Base-by-base conservation (phyloP, 352 stramenopile species). In the Phytophthora vignae region DNA sequence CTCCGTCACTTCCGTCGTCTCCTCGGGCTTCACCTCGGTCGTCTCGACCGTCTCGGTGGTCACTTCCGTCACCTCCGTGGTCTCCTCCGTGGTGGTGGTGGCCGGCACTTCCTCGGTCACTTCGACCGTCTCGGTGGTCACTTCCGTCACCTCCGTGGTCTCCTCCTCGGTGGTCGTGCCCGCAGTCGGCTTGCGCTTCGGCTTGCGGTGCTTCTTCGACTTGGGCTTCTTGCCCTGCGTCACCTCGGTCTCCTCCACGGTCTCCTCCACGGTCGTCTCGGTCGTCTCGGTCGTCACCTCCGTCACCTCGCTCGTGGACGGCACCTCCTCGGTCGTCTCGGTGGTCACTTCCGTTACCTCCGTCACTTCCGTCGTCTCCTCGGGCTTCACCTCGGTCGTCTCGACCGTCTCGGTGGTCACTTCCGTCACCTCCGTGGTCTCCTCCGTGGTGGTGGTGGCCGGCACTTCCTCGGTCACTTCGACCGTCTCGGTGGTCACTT, bases 271-370 rank as follows among this genome's bases (percentile, higher is more conserved):
- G 29, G 15, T 2, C 22, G 22, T 67, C 48, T 67, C 60, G 33
- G 5, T 49, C 54, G 29, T 60, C 33, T 60, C 33, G n/a, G 54
- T 60, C 3, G 54, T 60, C 33, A 49, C 54, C 4, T 27, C 54
- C 54, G 54, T 60, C 27, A 42, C 48, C 48, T 55, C 48, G 48
- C 36, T 55, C 17, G 49, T 55, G 49, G 49, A 15, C 19, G 49
- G 49, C 54, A 60, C 54, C 14, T 49, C 33, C 54, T 67, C 60
- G 38, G 49, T 58, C 27, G 15, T 60, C 60, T 67, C 60, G 5
- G 52, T 55, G 44, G 60, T 67, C 60, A 50, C 59, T 42, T 40
- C 36, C 19, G 54, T 69, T 40, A 58, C 54, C 42, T 63, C 61
- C 21, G 54, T 61, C 29, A 38, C 48, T 38, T 67, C 54, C 54